phyloP scores from a whole-genome alignment of 306 rosid genomes.

The Lathyrus tuberosus region DNA sequence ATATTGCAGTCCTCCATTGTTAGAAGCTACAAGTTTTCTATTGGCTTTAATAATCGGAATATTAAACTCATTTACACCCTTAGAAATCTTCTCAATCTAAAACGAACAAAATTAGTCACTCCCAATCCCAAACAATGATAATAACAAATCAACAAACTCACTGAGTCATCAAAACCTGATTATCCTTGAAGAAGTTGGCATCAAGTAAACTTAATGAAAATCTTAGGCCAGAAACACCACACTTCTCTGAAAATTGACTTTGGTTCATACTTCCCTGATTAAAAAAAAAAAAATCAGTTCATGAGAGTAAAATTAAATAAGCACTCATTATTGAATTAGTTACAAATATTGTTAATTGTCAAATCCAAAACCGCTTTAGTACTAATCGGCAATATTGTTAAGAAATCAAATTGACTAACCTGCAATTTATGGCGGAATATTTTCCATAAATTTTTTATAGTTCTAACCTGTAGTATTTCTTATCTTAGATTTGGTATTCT shows the following conservation, averaged over 20 bases:
- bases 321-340: slow-evolving; percentile 14
- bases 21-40: slow-evolving; percentile 61
- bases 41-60: slow-evolving; percentile 61
- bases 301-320: slow-evolving; percentile 18
- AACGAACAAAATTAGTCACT: slow-evolving; percentile 20
- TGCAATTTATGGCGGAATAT: slow-evolving; percentile 48
- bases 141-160: slow-evolving; percentile 8
- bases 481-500: not conserved
- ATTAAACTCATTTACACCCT: slow-evolving; percentile 56
- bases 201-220: slow-evolving; percentile 59
- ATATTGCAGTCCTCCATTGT: slow-evolving; percentile 65
- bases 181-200: slow-evolving; percentile 62
- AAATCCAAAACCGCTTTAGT: slow-evolving; percentile 13
- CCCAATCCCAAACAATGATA: not conserved
- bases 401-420: slow-evolving; percentile 41
- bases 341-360: not conserved
- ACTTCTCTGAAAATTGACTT: slow-evolving; percentile 29
- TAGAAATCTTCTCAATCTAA: slow-evolving; percentile 58
- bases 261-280: slow-evolving; percentile 57
- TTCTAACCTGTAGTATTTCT: slow-evolving; percentile 45
- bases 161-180: slow-evolving; percentile 46
- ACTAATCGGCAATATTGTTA: not conserved
- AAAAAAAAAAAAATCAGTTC: slow-evolving; percentile 8
- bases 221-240: slow-evolving; percentile 44
- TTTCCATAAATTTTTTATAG: slow-evolving; percentile 46